Percentiles rank a stretch among this genome's conserved stretches.
phyloP scores from a whole-genome alignment of 2,329 filamentous ascomycete genomes.

The Dothideomycetes sp. region DNA sequence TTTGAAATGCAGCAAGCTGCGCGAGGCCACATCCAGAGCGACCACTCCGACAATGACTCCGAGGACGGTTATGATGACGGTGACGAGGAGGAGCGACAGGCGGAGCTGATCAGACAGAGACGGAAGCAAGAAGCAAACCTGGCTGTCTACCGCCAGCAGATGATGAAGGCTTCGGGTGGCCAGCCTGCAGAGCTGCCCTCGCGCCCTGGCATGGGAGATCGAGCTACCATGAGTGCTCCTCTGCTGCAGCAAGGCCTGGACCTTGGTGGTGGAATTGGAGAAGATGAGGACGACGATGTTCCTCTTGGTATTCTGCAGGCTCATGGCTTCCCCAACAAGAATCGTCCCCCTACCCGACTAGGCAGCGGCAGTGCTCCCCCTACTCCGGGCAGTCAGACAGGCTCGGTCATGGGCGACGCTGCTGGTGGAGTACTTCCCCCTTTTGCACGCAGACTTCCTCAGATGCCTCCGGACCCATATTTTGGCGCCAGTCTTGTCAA shows the following conservation, averaged over 20 bases:
- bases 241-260: conserved; percentile 6
- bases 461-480: conserved; percentile 78
- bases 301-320: conserved; percentile 78
- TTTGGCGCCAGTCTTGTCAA: conserved; percentile 67
- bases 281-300: conserved; percentile 78
- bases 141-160: conserved; percentile 81
- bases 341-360: conserved; percentile 60
- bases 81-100: conserved; percentile 67
- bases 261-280: conserved; percentile 23
- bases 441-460: conserved; percentile 71
- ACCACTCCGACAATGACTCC: conserved; percentile 45
- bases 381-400: conserved; percentile 37
- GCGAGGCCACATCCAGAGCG: conserved; percentile 25
- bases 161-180: conserved; percentile 84
- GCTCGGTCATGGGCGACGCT: conserved; percentile 33
- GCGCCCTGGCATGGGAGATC: conserved; percentile 41
- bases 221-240: conserved; percentile 18
- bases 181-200: conserved; percentile 31
- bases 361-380: conserved; percentile 33
- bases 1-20: conserved; percentile 49
- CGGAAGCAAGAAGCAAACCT: conserved; percentile 85
- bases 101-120: conserved; percentile 62
- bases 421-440: conserved; percentile 51
- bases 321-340: conserved; percentile 75
- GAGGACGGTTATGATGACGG: conserved; percentile 55